Conservation (phyloP, 2,329 filamentous ascomycete species). For the Thyridium curvatum region DNA sequence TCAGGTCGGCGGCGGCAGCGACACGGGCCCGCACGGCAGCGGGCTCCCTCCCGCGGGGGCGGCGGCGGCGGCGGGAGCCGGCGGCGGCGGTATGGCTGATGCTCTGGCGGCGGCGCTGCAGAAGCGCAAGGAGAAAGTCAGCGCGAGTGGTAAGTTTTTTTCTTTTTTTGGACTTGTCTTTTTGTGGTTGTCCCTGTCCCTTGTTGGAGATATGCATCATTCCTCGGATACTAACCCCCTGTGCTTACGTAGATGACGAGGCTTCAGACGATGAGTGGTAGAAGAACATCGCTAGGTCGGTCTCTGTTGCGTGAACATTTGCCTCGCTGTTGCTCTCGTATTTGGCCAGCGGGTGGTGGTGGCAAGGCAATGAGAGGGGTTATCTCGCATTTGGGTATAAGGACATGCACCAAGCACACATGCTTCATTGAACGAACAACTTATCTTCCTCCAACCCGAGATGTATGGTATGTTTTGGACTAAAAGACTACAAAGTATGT, state of each 20-base stretch:
- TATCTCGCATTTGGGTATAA: too few relatives aligned
- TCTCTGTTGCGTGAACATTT: too few relatives aligned
- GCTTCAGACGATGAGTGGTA: neutral
- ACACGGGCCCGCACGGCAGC: constrained; percentile 44
- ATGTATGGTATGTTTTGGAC: too few relatives aligned
- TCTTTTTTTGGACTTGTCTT: constrained; percentile 8
- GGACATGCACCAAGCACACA: too few relatives aligned
- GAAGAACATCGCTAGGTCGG: neutral
- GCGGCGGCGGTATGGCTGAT: constrained; percentile 69
- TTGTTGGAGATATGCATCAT: constrained; percentile 27
- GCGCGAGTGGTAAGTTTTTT: constrained; percentile 76
- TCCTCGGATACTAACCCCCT: too few relatives aligned
- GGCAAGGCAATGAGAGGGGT: too few relatives aligned
- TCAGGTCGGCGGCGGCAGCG: constrained; percentile 45
- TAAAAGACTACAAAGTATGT: too few relatives aligned
- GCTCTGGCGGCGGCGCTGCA: constrained; percentile 72
- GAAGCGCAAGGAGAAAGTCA: constrained; percentile 89
- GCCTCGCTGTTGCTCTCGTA: too few relatives aligned
- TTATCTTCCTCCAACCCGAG: too few relatives aligned
- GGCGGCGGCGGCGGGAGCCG: constrained; percentile 42
- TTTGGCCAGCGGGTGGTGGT: too few relatives aligned
- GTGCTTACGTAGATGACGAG: neutral
- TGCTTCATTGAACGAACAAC: too few relatives aligned
- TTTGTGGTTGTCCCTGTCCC: constrained; percentile 4
- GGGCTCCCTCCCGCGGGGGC: constrained; percentile 43